Percentiles rank a stretch among this genome's conserved stretches.
phyloP scores from a whole-genome alignment of 176 grass and related monocot genomes.

The Carex kokanica region DNA sequence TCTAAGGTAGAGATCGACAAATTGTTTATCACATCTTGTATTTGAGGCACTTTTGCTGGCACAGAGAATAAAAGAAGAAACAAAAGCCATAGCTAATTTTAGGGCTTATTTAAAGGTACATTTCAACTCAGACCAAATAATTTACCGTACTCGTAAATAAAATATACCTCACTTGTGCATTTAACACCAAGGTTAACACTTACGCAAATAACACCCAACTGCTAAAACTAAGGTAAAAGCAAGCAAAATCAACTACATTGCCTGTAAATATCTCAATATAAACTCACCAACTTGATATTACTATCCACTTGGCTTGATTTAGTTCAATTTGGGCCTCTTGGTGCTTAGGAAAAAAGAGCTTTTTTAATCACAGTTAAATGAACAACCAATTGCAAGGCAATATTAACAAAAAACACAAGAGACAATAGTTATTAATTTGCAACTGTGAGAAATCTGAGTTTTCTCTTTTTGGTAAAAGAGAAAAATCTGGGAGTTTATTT shows the following conservation, averaged over 20 bases:
- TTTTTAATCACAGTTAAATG: background rate
- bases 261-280: background rate
- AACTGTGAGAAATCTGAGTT: background rate
- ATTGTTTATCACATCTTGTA: conserved; percentile 85
- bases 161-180: background rate
- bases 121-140: background rate
- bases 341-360: background rate
- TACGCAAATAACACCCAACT: background rate
- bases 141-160: background rate
- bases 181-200: background rate
- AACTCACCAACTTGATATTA: background rate
- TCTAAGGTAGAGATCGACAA: conserved; percentile 71
- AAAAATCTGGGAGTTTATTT: background rate
- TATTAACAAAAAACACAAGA: conserved; percentile 2
- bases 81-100: background rate
- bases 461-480: background rate
- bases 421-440: background rate
- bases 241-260: conserved; percentile 2
- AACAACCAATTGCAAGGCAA: background rate
- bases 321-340: background rate
- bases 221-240: background rate
- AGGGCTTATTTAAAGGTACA: background rate
- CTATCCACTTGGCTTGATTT: background rate
- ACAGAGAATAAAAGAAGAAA: background rate
- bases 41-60: conserved; percentile 55